Conservation (phyloP, 2,329 filamentous ascomycete species). For the Apiospora saccharicola region DNA sequence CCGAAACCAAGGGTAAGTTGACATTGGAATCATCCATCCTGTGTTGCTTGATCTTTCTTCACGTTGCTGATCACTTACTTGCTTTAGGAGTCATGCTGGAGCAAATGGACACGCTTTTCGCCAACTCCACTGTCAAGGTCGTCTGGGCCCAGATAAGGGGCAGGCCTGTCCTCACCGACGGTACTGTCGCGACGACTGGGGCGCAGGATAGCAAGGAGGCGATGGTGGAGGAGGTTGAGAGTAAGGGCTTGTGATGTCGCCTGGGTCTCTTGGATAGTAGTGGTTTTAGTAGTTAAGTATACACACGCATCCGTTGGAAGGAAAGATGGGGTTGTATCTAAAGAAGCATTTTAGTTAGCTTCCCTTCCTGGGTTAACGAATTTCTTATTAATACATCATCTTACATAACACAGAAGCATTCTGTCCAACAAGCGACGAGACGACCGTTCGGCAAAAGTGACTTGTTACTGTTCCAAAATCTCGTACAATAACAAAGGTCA, state of each 20-base stretch:
- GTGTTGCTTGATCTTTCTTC: background rate
- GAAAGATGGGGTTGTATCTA: background rate
- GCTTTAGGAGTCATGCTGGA: constrained; percentile 42
- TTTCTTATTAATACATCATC: background rate
- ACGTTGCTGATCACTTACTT: background rate
- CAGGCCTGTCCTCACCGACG: background rate
- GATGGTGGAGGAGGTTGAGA: background rate
- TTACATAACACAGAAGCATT: background rate
- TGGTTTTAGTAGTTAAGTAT: background rate
- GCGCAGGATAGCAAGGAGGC: background rate
- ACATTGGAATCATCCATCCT: background rate
- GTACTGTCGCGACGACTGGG: background rate
- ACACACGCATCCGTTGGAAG: background rate
- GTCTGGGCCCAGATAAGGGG: constrained; percentile 26
- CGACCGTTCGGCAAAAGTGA: background rate
- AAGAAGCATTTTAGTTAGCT: background rate
- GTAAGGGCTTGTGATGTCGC: background rate
- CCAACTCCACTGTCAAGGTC: constrained; percentile 22
- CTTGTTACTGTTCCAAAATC: background rate
- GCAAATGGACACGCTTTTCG: constrained; percentile 44
- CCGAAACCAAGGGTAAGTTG: constrained; percentile 51
- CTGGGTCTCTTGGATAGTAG: background rate
- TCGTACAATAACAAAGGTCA: background rate
- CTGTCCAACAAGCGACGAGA: background rate
- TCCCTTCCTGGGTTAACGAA: background rate